Percentiles rank a stretch among this genome's conserved stretches.
Conservation (phyloP, 441 rosid species). For the Adansonia gregorii region DNA sequence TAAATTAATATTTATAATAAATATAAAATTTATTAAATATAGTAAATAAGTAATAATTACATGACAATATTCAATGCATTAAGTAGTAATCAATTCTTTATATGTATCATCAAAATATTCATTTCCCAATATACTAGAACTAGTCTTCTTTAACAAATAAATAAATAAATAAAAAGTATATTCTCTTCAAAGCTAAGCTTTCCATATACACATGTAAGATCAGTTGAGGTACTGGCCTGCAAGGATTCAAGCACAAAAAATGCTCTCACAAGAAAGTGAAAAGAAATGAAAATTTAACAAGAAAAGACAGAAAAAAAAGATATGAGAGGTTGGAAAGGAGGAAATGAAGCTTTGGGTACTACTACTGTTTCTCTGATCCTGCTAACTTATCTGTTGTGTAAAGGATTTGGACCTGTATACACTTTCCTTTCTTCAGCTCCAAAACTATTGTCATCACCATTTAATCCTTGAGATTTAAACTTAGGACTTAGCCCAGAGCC, state of each 20-base stretch:
- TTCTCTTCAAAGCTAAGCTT: slow-evolving; percentile 32
- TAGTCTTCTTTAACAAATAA: background rate
- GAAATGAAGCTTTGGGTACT: slow-evolving; percentile 32
- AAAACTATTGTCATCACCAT: slow-evolving; percentile 31
- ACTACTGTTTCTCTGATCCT: background rate
- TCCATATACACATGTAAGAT: slow-evolving; percentile 40
- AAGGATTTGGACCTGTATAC: slow-evolving; percentile 48
- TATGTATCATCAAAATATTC: too few relatives aligned
- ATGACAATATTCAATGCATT: too few relatives aligned
- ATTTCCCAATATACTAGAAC: too few relatives aligned
- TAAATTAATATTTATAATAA: too few relatives aligned
- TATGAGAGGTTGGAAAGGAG: slow-evolving; percentile 22
- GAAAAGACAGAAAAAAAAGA: background rate
- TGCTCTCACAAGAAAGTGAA: slow-evolving; percentile 24
- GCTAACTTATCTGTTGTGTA: slow-evolving; percentile 42
- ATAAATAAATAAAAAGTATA: slow-evolving; percentile 1
- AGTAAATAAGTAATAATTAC: too few relatives aligned
- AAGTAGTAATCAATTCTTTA: too few relatives aligned
- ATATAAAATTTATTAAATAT: too few relatives aligned
- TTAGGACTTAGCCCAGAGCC: slow-evolving; percentile 13
- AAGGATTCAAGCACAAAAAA: slow-evolving; percentile 25
- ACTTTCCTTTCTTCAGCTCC: slow-evolving; percentile 52
- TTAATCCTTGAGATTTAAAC: slow-evolving; percentile 20
- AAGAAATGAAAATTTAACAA: background rate
- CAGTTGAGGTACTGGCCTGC: slow-evolving; percentile 26